A percentile compares a stretch with the other conserved stretches of the same genome.
These are phyloP conservation scores for Ilyonectria robusta DNA, from an alignment of 2,329 filamentous ascomycete genomes.

Conservation along the genomic window DNA sequence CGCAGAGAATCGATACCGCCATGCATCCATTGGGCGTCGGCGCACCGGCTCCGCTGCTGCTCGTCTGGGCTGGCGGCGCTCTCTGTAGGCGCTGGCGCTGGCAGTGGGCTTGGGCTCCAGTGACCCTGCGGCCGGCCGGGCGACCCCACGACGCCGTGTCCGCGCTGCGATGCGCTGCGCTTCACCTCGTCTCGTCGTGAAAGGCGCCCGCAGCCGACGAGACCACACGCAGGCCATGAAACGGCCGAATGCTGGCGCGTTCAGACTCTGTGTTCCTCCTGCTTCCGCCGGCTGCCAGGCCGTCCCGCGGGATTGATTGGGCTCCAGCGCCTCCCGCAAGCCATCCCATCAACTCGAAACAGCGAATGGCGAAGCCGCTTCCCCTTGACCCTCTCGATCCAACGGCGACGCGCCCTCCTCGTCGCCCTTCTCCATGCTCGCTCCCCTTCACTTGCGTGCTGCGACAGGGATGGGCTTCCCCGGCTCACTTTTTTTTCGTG, in stretches of 20 bases:
- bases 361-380: slow-evolving; percentile 24
- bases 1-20: slow-evolving; percentile 18
- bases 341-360: slow-evolving; percentile 31
- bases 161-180: neutral
- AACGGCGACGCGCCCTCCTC: slow-evolving; percentile 13
- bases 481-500: slow-evolving; percentile 25
- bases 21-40: slow-evolving; percentile 25
- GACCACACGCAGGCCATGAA: slow-evolving; percentile 42
- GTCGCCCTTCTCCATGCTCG: slow-evolving; percentile 11
- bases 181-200: slow-evolving; percentile 32
- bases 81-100: slow-evolving; percentile 17
- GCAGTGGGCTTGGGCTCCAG: neutral
- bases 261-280: slow-evolving; percentile 24
- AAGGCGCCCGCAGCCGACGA: slow-evolving; percentile 37
- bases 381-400: neutral
- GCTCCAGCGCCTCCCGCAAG: slow-evolving; percentile 18
- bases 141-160: slow-evolving; percentile 2
- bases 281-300: slow-evolving; percentile 22
- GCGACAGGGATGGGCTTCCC: slow-evolving; percentile 11
- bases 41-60: neutral
- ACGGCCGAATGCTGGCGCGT: slow-evolving; percentile 35
- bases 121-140: neutral
- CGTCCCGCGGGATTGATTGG: slow-evolving; percentile 33
- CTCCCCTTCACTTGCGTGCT: slow-evolving; percentile 15
- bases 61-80: neutral